A percentile compares a stretch with the other conserved stretches of the same genome.
These are phyloP conservation scores for Cardiospermum halicacabum DNA, from an alignment of 345 rosid species.

Conservation along the genomic window DNA sequence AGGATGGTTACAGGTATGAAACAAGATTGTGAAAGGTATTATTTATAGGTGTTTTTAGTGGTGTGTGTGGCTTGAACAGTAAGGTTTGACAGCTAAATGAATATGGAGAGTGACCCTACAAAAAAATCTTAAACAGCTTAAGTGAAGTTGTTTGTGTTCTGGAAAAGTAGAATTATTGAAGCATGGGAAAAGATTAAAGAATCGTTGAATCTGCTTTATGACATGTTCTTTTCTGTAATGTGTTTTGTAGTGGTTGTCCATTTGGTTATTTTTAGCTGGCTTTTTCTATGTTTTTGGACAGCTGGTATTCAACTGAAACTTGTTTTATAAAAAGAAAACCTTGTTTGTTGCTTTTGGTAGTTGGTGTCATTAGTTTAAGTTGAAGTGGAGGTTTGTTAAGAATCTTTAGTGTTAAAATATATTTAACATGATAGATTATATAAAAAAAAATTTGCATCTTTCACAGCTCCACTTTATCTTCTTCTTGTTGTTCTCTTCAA, in stretches of 20 bases:
- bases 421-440: no score
- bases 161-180: neutral
- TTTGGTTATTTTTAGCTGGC: neutral
- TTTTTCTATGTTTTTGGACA: neutral
- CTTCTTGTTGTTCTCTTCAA: no score
- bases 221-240: neutral
- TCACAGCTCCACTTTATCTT: no score
- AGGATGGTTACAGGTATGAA: no score
- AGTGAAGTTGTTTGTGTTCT: neutral
- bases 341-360: no score
- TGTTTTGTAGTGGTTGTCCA: neutral
- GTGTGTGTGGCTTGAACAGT: neutral
- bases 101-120: neutral
- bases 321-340: no score
- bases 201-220: neutral
- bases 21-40: neutral
- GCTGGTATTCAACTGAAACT: no score
- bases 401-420: no score
- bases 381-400: no score
- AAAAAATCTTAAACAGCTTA: neutral
- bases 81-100: neutral
- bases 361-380: no score
- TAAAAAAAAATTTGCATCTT: no score
- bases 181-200: no score
- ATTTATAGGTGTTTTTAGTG: neutral